Base-by-base conservation (phyloP, 257 asterid genomes). In the Solanum sitiens region DNA sequence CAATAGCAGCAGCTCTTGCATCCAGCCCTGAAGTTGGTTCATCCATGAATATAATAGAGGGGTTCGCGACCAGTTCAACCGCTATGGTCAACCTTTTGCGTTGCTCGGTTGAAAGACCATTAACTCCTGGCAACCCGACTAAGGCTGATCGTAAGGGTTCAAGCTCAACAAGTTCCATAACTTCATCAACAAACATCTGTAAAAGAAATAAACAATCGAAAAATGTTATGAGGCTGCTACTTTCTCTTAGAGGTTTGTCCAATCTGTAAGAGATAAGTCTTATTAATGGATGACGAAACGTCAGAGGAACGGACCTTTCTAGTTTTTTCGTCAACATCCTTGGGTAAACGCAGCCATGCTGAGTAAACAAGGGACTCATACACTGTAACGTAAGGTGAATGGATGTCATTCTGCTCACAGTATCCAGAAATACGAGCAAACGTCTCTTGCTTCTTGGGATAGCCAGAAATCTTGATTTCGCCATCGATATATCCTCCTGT, bases 1-100 rank as follows among this genome's bases (percentile, higher is more conserved):
- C 95, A 35, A 94, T 93, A 12, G 95, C 95, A 86, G 95, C 97
- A 32, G 97, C 94, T 90, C 97, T 90, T n/a, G 97, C 97, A 67
- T 93, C 97, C 5, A 94, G 91, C 45, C 97, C 94, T 11, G 97
- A 92, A 20, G 97, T 94, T 11, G 97, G 97, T 45, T 94, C 97
- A 12, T 94, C 97, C 97, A 94, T 93, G 91, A 94, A 94, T 82
- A 94, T 94, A 20, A 94, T 93, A 1, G 97, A 94, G 7, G 97
- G 97, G 82, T 94, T 94, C 0, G 95, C 94, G 12, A 94, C 97
- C 30, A 94, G 90, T 92, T 94, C 95, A 0, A 94, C 95, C 21
- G 95, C 97, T 11, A 94, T 91, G 2, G 98, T 94, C 35, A 94
- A 93, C 92, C 98, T 91, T 87, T 94, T 94, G 23, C 98, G 88